Conservation (phyloP, 192 early-diverging fungal species). For the Piromyces sp. region DNA sequence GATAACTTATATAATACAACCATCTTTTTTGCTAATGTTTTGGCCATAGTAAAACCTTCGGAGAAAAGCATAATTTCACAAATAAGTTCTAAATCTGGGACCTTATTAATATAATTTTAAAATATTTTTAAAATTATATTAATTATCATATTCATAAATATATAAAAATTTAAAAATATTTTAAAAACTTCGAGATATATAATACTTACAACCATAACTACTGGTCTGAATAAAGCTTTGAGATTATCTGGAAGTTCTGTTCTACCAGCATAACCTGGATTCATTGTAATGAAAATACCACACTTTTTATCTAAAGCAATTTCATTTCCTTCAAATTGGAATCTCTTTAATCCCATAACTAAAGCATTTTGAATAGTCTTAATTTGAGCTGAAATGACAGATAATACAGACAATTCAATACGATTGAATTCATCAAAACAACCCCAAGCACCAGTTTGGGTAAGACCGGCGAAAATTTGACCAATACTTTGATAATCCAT, state of each 20-base stretch:
- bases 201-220: neutral
- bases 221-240: neutral
- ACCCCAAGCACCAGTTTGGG: neutral
- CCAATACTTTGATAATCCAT: neutral
- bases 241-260: neutral
- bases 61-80: conserved; percentile 54
- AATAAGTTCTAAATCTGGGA: conserved; percentile 9
- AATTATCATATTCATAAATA: too few relatives aligned
- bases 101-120: neutral
- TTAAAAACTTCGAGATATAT: neutral
- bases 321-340: neutral
- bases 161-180: too few relatives aligned
- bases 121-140: too few relatives aligned
- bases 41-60: conserved; percentile 54
- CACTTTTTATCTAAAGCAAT: neutral
- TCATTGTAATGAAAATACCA: neutral
- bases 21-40: conserved; percentile 53
- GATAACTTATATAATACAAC: conserved; percentile 40
- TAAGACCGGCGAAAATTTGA: neutral
- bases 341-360: neutral
- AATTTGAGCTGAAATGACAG: neutral
- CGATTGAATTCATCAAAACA: neutral
- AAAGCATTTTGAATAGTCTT: neutral
- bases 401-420: neutral
- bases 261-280: neutral